Evolutionary conservation across 2,329 filamentous ascomycete species (phyloP).

Genomic region (Colletotrichum noveboracense): DNA sequence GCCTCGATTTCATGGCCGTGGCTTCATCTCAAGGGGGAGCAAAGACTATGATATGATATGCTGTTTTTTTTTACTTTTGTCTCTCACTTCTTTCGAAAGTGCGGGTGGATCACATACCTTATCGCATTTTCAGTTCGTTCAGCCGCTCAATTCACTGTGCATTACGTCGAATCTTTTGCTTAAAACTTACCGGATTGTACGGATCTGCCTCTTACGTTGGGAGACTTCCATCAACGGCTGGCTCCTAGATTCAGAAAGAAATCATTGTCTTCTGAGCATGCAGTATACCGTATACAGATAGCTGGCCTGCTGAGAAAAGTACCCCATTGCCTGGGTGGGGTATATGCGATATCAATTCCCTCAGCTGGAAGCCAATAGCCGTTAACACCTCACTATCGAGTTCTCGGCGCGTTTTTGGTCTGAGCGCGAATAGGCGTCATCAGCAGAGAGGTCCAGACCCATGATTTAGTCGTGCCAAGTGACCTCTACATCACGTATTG

Average conservation of each 20-base stretch:
- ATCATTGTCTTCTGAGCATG: not conserved
- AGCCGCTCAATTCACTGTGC: not conserved
- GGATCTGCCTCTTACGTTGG: rapidly evolving
- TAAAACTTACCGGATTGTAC: rapidly evolving
- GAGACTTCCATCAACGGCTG: not conserved
- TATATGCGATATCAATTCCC: not conserved
- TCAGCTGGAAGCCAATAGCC: not conserved
- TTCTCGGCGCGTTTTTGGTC: not conserved
- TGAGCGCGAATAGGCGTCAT: not conserved
- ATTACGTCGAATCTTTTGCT: not conserved
- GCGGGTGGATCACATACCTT: not conserved
- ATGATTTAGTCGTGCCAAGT: not conserved
- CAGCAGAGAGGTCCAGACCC: not conserved
- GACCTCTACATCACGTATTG: not conserved
- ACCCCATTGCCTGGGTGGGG: not conserved
- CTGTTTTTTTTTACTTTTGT: not conserved
- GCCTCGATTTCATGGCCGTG: not conserved
- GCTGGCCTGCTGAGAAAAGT: not conserved
- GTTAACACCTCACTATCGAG: not conserved
- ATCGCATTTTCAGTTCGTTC: not conserved
- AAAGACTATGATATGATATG: not conserved
- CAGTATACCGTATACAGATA: not conserved
- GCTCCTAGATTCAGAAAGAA: not conserved
- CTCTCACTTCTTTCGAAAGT: not conserved
- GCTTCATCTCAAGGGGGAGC: not conserved